phyloP scores from a whole-genome alignment of 78 protist species.

The Protostelium mycophagum region DNA sequence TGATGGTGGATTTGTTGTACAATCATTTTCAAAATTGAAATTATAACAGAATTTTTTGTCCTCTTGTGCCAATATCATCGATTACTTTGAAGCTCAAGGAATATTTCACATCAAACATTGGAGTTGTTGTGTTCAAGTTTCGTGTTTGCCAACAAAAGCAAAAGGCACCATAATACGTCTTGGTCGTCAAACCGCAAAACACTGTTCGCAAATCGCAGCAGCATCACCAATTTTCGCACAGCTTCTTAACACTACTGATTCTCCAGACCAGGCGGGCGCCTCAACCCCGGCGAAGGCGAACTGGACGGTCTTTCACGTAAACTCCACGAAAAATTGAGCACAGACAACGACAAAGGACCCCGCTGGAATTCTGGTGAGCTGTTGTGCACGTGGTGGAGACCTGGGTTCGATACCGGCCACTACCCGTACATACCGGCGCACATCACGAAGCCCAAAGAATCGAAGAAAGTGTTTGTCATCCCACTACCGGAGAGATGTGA shows the following conservation, averaged over 20 bases:
- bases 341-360: conserved; percentile 14
- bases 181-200: too few relatives aligned
- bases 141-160: too few relatives aligned
- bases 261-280: conserved; percentile 69
- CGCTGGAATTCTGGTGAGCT: conserved; percentile 60
- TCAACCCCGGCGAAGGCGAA: conserved; percentile 71
- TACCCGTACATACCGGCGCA: conserved; percentile 83
- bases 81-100: neutral
- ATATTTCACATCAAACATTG: too few relatives aligned
- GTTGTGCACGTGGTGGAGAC: conserved; percentile 72
- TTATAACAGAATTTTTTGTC: neutral
- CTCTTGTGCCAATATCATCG: neutral
- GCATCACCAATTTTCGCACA: too few relatives aligned
- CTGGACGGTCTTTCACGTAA: conserved; percentile 68
- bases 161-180: too few relatives aligned
- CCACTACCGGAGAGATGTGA: conserved; percentile 68
- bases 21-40: neutral
- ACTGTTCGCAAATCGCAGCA: too few relatives aligned
- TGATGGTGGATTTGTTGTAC: neutral
- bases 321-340: conserved; percentile 49
- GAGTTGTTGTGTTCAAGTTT: too few relatives aligned
- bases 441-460: conserved; percentile 78
- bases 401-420: conserved; percentile 65
- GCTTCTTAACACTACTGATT: too few relatives aligned
- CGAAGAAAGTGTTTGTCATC: conserved; percentile 63